Evolutionary conservation across 192 early-diverging fungal genomes (phyloP).

Genomic region (Coemansia sp.): DNA sequence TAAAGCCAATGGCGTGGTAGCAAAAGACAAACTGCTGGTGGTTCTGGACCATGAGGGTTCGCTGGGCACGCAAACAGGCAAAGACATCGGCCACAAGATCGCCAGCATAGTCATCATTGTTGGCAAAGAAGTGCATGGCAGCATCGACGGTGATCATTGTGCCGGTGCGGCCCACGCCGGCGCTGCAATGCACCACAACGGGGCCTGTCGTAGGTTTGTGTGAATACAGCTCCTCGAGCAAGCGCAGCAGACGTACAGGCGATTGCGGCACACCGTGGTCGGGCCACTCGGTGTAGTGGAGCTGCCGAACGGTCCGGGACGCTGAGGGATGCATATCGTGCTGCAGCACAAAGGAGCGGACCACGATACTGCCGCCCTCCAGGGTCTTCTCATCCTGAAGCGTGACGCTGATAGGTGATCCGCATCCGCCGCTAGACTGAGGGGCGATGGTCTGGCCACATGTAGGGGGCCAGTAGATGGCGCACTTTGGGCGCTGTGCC

Average conservation of each 20-base stretch:
- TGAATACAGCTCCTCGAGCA: conserved; percentile 32
- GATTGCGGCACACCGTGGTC: conserved; percentile 73
- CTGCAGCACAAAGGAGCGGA: conserved; percentile 24
- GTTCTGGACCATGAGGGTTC: conserved; percentile 82
- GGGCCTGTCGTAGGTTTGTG: conserved; percentile 6
- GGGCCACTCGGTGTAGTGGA: conserved; percentile 80
- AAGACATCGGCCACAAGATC: conserved; percentile 66
- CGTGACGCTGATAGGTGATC: conserved; percentile 8
- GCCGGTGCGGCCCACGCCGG: conserved; percentile 52
- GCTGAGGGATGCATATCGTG: conserved; percentile 20
- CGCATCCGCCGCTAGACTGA: neutral
- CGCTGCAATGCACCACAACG: conserved; percentile 55
- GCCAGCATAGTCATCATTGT: conserved; percentile 37
- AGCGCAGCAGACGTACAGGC: conserved; percentile 52
- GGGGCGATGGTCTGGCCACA: conserved; percentile 1
- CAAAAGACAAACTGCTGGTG: conserved; percentile 73
- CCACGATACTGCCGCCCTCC: conserved; percentile 30
- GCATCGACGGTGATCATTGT: conserved; percentile 49
- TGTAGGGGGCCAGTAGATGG: conserved; percentile 75
- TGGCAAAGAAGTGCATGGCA: conserved; percentile 25
- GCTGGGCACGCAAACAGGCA: conserved; percentile 65
- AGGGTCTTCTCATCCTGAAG: conserved; percentile 44
- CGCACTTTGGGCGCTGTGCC: conserved; percentile 67
- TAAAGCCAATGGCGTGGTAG: conserved; percentile 63
- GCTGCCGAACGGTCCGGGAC: conserved; percentile 57